Base-by-base conservation (phyloP, 1,284 basidiomycete genomes). In the Ceratobasidium sp. region DNA sequence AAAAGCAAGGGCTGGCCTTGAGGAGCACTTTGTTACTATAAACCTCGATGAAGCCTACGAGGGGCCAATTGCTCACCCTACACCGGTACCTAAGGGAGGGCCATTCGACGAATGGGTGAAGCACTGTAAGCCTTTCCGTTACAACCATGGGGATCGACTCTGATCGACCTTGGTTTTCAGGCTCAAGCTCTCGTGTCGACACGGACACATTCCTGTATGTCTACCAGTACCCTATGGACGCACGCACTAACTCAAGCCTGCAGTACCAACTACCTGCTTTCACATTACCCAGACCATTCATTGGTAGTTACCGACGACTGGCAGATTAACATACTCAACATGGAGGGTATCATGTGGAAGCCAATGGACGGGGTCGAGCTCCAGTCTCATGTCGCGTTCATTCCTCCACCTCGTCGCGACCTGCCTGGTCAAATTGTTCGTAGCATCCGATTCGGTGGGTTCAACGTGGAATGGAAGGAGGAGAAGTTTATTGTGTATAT, bases 231-330 rank as follows among this genome's bases (percentile, higher is more conserved):
- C n/a, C 27, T 12, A 23, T 27, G 8, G 74, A 76, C 33, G 14
- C 50, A 3, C 35, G 27, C n/a, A 33, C 67, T 50, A 57, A 64
- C 62, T 41, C n/a, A 7, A 33, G 8, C 16, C n/a, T n/a, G 86
- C 87, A 74, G 71, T 30, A 74, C 71, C 44, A 85, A 89, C 77
- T 83, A 86, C 35, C 85, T 93, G 60, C 88, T 87, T 60, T 87
- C 87, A 80, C 79, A 91, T 14, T 90, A 93, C 82, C 91, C 92
- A 2, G 86, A 88, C 5, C 87, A 92, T 80, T 89, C 90, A 33
- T 80, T 93, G 38, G 87, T 92, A 4, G 84, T 88, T 78, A 88
- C 90, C 2, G 82, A 84, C 20, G 89, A 90, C 79, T 83, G 79
- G 71, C 82, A 84, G 41, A 81, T 90, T 79, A 85, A 88, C 79